Percentiles rank a stretch among this genome's conserved stretches.
Conservation (phyloP, 2,329 filamentous ascomycete species). For the Bimuria novae-zelandiae region DNA sequence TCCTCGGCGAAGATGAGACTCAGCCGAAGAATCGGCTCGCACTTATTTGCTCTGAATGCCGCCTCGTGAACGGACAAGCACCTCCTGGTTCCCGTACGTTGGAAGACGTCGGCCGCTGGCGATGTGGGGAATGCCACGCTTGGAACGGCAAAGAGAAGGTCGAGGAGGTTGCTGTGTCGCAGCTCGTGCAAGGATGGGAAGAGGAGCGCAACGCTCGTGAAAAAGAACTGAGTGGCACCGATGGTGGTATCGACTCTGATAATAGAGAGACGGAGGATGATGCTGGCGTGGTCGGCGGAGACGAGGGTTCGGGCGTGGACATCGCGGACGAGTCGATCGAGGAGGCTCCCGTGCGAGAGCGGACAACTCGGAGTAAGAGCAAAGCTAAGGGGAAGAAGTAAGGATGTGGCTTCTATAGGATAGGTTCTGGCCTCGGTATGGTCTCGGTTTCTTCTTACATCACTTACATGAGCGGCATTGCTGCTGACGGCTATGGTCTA, state of each 20-base stretch:
- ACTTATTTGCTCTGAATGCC: constrained; percentile 80
- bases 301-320: constrained; percentile 27
- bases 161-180: constrained; percentile 65
- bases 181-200: constrained; percentile 39
- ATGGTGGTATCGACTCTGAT: constrained; percentile 24
- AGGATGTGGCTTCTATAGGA: too few species aligned
- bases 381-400: constrained; percentile 48
- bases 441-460: neutral
- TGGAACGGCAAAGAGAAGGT: constrained; percentile 82
- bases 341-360: constrained; percentile 37
- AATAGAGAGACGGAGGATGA: constrained; percentile 33
- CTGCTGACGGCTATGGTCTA: neutral
- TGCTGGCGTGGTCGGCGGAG: constrained; percentile 16
- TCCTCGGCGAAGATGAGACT: constrained; percentile 94
- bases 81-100: constrained; percentile 80
- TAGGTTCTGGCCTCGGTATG: too few species aligned
- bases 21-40: constrained; percentile 87
- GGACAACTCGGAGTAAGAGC: constrained; percentile 49
- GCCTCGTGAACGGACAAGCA: constrained; percentile 93
- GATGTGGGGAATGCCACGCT: constrained; percentile 81
- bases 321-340: constrained; percentile 24
- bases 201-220: constrained; percentile 58
- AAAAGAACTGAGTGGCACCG: constrained; percentile 12
- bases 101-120: constrained; percentile 83
- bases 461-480: neutral